Evolutionary conservation across 208 protist species (phyloP).

Genomic region (Blastocrithidia nonstop): DNA sequence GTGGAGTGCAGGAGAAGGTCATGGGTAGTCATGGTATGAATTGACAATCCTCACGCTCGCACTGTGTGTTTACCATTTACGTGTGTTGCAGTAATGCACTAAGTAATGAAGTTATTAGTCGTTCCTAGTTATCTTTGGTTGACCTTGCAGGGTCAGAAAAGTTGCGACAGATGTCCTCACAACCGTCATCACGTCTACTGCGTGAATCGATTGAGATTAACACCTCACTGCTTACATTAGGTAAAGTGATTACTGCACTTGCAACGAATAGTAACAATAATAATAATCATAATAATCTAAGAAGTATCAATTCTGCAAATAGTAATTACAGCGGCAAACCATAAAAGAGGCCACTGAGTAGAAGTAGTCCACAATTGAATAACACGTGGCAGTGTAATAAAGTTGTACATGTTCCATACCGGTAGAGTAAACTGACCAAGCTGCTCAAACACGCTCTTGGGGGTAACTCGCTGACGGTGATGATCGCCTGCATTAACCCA

Average conservation of each 20-base stretch:
- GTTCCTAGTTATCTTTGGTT: conserved; percentile 71
- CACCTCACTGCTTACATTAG: conserved; percentile 75
- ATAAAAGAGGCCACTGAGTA: not conserved
- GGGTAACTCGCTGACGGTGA: conserved; percentile 86
- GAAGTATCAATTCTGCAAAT: too few species aligned
- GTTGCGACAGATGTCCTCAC: conserved; percentile 26
- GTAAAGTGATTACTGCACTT: conserved; percentile 86
- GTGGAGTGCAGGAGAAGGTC: conserved; percentile 52
- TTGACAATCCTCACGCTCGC: conserved; percentile 82
- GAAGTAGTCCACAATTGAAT: not conserved
- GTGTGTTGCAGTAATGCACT: conserved; percentile 24
- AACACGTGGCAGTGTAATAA: conserved; percentile 35
- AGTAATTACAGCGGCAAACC: not conserved
- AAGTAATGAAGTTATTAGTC: conserved; percentile 13
- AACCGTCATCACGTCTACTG: conserved; percentile 34
- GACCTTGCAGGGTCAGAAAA: conserved; percentile 88
- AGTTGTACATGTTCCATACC: conserved; percentile 84
- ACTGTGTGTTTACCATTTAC: conserved; percentile 82
- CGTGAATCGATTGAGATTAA: conserved; percentile 88
- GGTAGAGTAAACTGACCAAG: conserved; percentile 88
- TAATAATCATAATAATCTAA: too few species aligned
- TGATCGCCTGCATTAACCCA: conserved; percentile 85
- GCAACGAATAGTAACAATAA: not conserved
- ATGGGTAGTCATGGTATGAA: conserved; percentile 80
- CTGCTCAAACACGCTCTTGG: conserved; percentile 78